Evolutionary conservation across 2,329 filamentous ascomycete genomes (phyloP), one percentile per base, ranked within the genome.

Genomic region (Coniochaeta sp.): DNA sequence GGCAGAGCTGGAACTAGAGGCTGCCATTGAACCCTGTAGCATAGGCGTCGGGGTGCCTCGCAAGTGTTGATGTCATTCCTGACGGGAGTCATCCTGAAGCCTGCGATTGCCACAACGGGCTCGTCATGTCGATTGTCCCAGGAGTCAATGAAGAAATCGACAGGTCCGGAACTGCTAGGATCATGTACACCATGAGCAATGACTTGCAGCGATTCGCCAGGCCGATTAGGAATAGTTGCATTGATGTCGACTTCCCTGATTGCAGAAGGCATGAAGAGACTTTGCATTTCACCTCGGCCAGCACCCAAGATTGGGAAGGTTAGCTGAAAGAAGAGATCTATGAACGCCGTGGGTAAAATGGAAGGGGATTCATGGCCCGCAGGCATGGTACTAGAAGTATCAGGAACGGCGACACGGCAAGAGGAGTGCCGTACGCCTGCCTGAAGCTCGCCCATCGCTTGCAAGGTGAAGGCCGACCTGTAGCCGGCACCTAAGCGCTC

Each of bases 51-150:
- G 2, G 52, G 52, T 34, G 5, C 6, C 38, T 40, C 16, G 38
- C 26, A 3, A 26, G 11, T 36, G 26, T 31, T 34, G 14, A 55
- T n/a, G n/a, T 40, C 38, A 40, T 40, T 55, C 26, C 26, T 55
- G 52, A 55, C 52, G 52, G 52, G 52, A 3, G 52, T 55, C 52
- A 55, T 33, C 34, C 52, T 33, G 24, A 55, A 55, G 8, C 52
- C 52, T 7, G 38, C 6, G 9, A 40, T 40, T 19, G 38, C 11
- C 26, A 55, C 16, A 2, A 19, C 52, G 31, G 52, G 26, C 44
- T 58, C 62, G 38, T n/a, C 22, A n/a, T 19, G 1, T 44, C 61
- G 60, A 28, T 31, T 12, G n/a, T 31, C 47, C 47, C 47, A 52
- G 47, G 47, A 52, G 6, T 52, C 47, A 11, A 52, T 52, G 11